These are phyloP conservation scores for Dimargaris xerosporica DNA, from an alignment of 192 early-diverging fungal species.

Conservation along the genomic window DNA sequence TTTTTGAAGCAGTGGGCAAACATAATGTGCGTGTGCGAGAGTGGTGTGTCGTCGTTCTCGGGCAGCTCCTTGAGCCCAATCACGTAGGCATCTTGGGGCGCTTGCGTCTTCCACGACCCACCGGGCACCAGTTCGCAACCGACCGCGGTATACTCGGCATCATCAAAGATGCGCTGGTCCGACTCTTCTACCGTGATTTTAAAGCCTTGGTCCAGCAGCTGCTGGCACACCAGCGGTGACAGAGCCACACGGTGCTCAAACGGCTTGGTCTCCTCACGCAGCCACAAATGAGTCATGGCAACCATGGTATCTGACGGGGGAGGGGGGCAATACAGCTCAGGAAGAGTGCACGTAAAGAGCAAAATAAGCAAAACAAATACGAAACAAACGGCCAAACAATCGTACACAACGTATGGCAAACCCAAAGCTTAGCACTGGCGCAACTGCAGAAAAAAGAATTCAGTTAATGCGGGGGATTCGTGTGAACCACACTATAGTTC, in stretches of 20 bases:
- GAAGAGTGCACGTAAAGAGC: no score
- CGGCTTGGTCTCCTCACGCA: slow-evolving; percentile 94
- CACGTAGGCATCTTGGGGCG: slow-evolving; percentile 84
- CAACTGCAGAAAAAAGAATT: no score
- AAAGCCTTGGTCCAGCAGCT: slow-evolving; percentile 61
- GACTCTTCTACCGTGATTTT: slow-evolving; percentile 80
- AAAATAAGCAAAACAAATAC: no score
- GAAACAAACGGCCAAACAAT: no score
- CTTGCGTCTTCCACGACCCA: slow-evolving; percentile 68
- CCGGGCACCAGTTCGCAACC: slow-evolving; percentile 67
- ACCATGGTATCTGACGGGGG: no score
- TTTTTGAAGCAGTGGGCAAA: slow-evolving; percentile 98
- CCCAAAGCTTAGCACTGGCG: no score
- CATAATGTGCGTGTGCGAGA: slow-evolving; percentile 89
- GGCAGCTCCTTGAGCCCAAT: slow-evolving; percentile 95
- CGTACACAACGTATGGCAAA: no score
- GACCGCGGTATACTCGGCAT: slow-evolving; percentile 69
- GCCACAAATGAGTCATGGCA: slow-evolving; percentile 55
- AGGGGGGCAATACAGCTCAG: no score
- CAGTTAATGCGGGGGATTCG: no score
- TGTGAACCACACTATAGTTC: no score
- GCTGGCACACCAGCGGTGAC: slow-evolving; percentile 70
- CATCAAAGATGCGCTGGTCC: slow-evolving; percentile 71
- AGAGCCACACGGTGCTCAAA: slow-evolving; percentile 89
- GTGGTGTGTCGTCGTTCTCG: slow-evolving; percentile 76